These are phyloP conservation scores for Exsudoporus floridanus DNA, from an alignment of 1,284 basidiomycete genomes.

Conservation along the genomic window DNA sequence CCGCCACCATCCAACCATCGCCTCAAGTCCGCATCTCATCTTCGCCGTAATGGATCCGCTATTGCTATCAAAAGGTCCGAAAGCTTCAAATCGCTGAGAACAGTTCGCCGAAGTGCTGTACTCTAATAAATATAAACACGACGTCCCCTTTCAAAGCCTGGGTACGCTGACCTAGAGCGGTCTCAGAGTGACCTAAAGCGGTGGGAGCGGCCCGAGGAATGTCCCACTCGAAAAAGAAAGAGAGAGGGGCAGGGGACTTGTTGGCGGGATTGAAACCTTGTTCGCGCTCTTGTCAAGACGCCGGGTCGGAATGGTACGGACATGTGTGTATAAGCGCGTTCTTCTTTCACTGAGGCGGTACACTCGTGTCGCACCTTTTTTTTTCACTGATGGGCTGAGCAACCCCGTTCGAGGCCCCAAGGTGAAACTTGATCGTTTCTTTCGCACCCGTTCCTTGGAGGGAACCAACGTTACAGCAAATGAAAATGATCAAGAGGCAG, in stretches of 20 bases:
- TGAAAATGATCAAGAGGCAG: background rate
- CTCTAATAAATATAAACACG: background rate
- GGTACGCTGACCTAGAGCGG: background rate
- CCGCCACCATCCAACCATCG: background rate
- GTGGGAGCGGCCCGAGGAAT: background rate
- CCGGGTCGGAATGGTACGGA: constrained; percentile 11
- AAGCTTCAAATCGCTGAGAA: background rate
- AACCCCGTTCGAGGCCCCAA: background rate
- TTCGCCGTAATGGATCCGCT: constrained; percentile 16
- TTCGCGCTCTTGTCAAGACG: constrained; percentile 1
- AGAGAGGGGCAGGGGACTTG: background rate
- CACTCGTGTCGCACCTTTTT: background rate
- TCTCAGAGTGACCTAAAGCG: constrained; percentile 8
- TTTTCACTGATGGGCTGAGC: constrained; percentile 2
- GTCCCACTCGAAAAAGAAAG: background rate
- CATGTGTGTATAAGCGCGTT: background rate
- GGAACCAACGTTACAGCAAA: background rate
- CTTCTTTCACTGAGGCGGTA: constrained; percentile 15
- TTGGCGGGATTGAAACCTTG: constrained; percentile 14
- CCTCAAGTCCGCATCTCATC: constrained; percentile 7
- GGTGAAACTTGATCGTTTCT: constrained; percentile 12
- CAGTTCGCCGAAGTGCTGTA: background rate
- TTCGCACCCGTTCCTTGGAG: background rate
- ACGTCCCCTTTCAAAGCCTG: background rate
- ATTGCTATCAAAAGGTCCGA: constrained; percentile 10